A percentile compares a stretch with the other conserved stretches of the same genome.
phyloP scores from a whole-genome alignment of 148 eudicot genomes.

The Mesembryanthemum crystallinum region DNA sequence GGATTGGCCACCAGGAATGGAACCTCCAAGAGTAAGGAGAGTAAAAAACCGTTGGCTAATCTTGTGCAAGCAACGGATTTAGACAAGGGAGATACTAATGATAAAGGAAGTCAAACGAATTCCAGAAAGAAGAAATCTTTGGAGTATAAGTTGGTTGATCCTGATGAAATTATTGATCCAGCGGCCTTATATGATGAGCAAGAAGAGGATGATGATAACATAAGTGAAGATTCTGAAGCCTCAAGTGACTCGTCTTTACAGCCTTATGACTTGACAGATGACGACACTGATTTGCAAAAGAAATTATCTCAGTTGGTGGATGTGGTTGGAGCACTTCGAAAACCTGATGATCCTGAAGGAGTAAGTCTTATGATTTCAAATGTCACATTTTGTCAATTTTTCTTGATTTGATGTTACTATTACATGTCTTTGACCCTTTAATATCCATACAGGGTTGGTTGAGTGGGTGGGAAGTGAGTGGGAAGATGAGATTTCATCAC shows the following conservation, averaged over 20 bases:
- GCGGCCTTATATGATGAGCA: conserved; percentile 46
- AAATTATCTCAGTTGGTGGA: conserved; percentile 83
- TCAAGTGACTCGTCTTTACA: conserved; percentile 79
- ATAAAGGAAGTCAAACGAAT: conserved; percentile 27
- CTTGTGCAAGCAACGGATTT: conserved; percentile 23
- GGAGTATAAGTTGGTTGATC: conserved; percentile 53
- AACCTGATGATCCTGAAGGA: conserved; percentile 85
- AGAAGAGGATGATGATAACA: conserved; percentile 49
- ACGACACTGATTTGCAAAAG: conserved; percentile 74
- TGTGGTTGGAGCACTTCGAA: conserved; percentile 81
- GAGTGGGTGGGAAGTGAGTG: background rate
- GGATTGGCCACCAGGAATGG: conserved; percentile 40
- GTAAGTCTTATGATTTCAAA: conserved; percentile 43
- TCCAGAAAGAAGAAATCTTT: conserved; percentile 39
- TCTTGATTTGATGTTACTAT: background rate
- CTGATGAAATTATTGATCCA: conserved; percentile 82
- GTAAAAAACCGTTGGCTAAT: conserved; percentile 26
- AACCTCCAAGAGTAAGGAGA: conserved; percentile 24
- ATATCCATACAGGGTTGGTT: background rate
- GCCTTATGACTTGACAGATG: conserved; percentile 90
- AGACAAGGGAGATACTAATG: conserved; percentile 24
- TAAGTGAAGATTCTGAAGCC: conserved; percentile 66
- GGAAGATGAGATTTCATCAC: background rate
- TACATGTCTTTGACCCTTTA: background rate
- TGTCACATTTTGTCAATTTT: conserved; percentile 5